Base-by-base conservation (phyloP, 768 basidiomycete genomes). In the Fomitopsis pulvina region DNA sequence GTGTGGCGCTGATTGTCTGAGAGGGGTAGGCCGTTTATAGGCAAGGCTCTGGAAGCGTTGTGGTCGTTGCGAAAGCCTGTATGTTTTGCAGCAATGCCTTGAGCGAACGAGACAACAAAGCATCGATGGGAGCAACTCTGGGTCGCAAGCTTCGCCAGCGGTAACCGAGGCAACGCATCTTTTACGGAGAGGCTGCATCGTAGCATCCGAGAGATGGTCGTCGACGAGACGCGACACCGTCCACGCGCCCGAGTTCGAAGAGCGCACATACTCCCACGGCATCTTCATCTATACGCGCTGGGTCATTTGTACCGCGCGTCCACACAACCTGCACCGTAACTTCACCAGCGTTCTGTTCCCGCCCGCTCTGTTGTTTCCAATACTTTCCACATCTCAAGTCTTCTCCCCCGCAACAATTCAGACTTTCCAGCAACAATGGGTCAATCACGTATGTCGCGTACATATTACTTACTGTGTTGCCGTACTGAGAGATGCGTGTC, bases 1-100 rank as follows among this genome's bases (percentile, higher is more conserved):
- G 92, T 94, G 21, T 66, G 60, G n/a, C 75, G 70, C 61, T 89
- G 85, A 4, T 83, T 67, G 41, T 74, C 71, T 10, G 75, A 76
- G 38, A 56, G 64, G 0, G 64, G 61, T 6, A 44, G 42, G 5
- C 14, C 11, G 22, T 34, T n/a, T 34, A 22, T 41, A n/a, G n/a
- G n/a, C n/a, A n/a, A n/a, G n/a, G n/a, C n/a, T n/a, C n/a, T n/a
- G n/a, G n/a, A n/a, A n/a, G n/a, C n/a, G n/a, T n/a, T n/a, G n/a
- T n/a, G n/a, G n/a, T n/a, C n/a, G n/a, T n/a, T n/a, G n/a, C n/a
- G n/a, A n/a, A n/a, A n/a, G n/a, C n/a, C n/a, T n/a, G n/a, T n/a
- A n/a, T n/a, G n/a, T n/a, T n/a, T n/a, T n/a, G n/a, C n/a, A n/a
- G n/a, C n/a, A n/a, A n/a, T n/a, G n/a, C n/a, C n/a, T n/a, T n/a